Evolutionary conservation across 208 protist genomes (phyloP).

Genomic region (Sergeia podlipaevii): DNA sequence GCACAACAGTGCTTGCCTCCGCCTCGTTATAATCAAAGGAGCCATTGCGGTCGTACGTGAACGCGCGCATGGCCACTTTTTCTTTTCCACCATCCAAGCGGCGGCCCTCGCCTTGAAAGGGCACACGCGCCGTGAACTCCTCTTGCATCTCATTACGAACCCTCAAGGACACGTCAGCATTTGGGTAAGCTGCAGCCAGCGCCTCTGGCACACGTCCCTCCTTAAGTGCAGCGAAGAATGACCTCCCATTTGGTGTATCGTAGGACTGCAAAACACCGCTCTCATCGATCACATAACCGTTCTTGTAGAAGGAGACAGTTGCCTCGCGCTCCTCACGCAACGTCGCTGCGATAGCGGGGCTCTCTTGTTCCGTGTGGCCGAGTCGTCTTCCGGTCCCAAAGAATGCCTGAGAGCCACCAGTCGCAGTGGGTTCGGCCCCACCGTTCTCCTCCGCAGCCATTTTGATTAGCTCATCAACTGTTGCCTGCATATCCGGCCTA

Average conservation of each 20-base stretch:
- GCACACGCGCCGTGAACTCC: conserved; percentile 27
- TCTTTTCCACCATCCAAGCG: conserved; percentile 25
- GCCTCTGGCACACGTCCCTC: conserved; percentile 49
- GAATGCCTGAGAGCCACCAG: conserved; percentile 38
- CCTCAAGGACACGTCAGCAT: conserved; percentile 54
- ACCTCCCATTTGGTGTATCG: conserved; percentile 32
- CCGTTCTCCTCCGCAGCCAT: conserved; percentile 2
- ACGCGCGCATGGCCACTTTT: too few relatives aligned
- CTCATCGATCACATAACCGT: conserved; percentile 61
- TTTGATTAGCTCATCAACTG: conserved; percentile 31
- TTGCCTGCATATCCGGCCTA: conserved; percentile 7
- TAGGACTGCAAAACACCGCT: conserved; percentile 33
- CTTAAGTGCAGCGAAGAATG: conserved; percentile 53
- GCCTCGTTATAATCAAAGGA: conserved; percentile 28
- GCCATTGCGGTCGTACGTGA: conserved; percentile 11
- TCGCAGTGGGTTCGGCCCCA: background rate
- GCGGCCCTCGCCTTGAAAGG: conserved; percentile 60
- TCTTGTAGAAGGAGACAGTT: conserved; percentile 53
- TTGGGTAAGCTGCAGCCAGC: conserved; percentile 44
- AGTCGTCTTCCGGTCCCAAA: conserved; percentile 68
- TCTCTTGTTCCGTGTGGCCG: conserved; percentile 60
- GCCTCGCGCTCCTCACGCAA: conserved; percentile 40
- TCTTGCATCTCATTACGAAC: conserved; percentile 51
- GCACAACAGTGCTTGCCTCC: conserved; percentile 49
- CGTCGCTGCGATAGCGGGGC: conserved; percentile 59